phyloP scores from a whole-genome alignment of 176 grass and related monocot species.

The Triticum turgidum region DNA sequence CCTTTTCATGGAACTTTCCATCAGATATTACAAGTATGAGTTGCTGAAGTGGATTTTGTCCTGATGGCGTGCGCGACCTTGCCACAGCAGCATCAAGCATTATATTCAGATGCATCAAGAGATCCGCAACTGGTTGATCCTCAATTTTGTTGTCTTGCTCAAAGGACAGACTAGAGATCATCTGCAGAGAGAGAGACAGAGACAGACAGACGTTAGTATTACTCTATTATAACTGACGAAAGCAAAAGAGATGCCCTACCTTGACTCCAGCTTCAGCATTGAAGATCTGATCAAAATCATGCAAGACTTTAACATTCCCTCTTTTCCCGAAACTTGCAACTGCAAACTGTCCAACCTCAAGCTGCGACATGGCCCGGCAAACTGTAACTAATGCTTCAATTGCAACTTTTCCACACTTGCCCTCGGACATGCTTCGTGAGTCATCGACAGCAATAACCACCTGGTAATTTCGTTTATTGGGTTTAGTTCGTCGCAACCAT shows the following conservation, averaged over 20 bases:
- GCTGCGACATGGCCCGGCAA: constrained; percentile 90
- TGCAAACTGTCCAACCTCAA: constrained; percentile 93
- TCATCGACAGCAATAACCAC: constrained; percentile 90
- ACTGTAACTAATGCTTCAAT: constrained; percentile 87
- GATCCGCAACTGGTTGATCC: constrained; percentile 89
- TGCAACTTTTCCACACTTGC: constrained; percentile 79
- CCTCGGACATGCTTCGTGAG: constrained; percentile 91
- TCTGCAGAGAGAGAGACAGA: constrained; percentile 43
- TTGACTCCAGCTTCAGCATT: constrained; percentile 81
- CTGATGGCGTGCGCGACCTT: constrained; percentile 73
- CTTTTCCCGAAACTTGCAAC: constrained; percentile 87
- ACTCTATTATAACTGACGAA: background rate
- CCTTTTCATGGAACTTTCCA: constrained; percentile 92
- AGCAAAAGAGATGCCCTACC: constrained; percentile 36
- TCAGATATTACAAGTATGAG: constrained; percentile 88
- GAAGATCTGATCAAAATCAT: constrained; percentile 97
- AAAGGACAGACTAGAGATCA: constrained; percentile 87
- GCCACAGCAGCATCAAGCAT: constrained; percentile 78
- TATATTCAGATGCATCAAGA: constrained; percentile 70
- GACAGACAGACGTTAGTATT: background rate
- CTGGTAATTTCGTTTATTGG: constrained; percentile 96
- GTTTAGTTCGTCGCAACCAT: constrained; percentile 89
- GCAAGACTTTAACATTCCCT: constrained; percentile 74
- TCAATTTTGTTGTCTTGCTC: constrained; percentile 94
- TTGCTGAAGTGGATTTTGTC: constrained; percentile 84